Conservation (phyloP, 495 filamentous ascomycete genomes). For the Hyaloscypha hepaticicola region DNA sequence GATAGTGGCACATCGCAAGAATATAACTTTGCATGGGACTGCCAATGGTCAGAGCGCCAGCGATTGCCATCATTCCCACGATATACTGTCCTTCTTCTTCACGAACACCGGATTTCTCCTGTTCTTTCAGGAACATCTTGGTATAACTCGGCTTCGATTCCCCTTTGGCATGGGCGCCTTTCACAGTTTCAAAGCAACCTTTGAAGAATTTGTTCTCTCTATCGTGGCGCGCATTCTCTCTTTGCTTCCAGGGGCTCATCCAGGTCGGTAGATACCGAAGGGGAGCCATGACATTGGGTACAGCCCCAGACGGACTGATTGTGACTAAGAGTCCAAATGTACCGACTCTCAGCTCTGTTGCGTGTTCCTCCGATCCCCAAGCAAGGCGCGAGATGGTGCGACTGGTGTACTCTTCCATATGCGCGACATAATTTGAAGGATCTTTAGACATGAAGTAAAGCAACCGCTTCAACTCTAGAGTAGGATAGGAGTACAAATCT, state of each 20-base stretch:
- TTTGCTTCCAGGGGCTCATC: conserved; percentile 52
- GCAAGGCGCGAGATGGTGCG: conserved; percentile 57
- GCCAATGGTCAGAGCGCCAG: conserved; percentile 45
- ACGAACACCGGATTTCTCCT: conserved; percentile 30
- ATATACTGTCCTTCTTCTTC: conserved; percentile 40
- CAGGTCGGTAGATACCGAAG: conserved; percentile 43
- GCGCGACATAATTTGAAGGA: conserved; percentile 33
- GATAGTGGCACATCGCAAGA: conserved; percentile 59
- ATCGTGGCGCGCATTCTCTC: conserved; percentile 42
- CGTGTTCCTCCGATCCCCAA: conserved; percentile 53
- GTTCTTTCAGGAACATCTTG: conserved; percentile 30
- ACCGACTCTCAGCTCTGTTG: conserved; percentile 50
- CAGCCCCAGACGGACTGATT: conserved; percentile 55
- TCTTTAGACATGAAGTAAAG: conserved; percentile 43
- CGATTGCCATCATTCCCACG: conserved; percentile 44
- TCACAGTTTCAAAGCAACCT: conserved; percentile 44
- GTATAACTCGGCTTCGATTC: conserved; percentile 30
- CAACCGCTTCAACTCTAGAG: conserved; percentile 53
- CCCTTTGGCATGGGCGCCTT: conserved; percentile 46
- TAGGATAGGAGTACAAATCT: conserved; percentile 50
- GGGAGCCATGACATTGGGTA: conserved; percentile 49
- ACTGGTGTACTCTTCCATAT: conserved; percentile 59
- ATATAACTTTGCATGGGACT: conserved; percentile 42
- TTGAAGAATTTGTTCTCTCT: conserved; percentile 40
- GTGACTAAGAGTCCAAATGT: conserved; percentile 58